phyloP scores from a whole-genome alignment of 495 filamentous ascomycete species.

The Aspergillus hancockii region DNA sequence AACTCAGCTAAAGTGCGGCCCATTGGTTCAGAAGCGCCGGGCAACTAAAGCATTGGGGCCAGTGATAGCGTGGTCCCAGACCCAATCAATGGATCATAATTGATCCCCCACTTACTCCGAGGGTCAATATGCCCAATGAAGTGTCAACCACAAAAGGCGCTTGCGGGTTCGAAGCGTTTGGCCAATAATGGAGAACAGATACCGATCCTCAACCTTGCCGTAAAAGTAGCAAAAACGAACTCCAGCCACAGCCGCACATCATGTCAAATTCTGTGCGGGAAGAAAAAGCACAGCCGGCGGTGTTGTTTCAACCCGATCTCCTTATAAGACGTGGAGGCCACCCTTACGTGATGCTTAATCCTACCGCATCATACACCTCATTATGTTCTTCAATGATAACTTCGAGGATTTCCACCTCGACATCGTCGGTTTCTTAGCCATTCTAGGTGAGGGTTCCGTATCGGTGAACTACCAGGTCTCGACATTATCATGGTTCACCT shows the following conservation, averaged over 20 bases:
- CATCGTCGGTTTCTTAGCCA: constrained; percentile 9
- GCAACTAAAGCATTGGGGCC: too few relatives aligned
- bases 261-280: background rate
- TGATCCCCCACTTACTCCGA: too few relatives aligned
- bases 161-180: too few relatives aligned
- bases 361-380: background rate
- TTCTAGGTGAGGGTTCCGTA: constrained; percentile 6
- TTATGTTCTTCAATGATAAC: constrained; percentile 1
- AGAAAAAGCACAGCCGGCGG: too few relatives aligned
- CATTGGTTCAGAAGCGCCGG: too few relatives aligned
- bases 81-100: too few relatives aligned
- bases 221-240: background rate
- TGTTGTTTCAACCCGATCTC: background rate
- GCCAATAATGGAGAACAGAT: too few relatives aligned
- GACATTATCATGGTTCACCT: background rate
- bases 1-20: too few relatives aligned
- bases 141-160: too few relatives aligned
- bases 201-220: background rate
- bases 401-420: constrained; percentile 7
- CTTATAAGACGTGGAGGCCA: background rate
- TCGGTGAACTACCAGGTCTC: constrained; percentile 10
- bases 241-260: background rate
- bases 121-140: too few relatives aligned
- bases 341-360: background rate
- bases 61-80: too few relatives aligned